A percentile compares a stretch with the other conserved stretches of the same genome.
phyloP scores from a whole-genome alignment of 129 eudicot genomes.

The Rutidosis leptorrhynchoides region DNA sequence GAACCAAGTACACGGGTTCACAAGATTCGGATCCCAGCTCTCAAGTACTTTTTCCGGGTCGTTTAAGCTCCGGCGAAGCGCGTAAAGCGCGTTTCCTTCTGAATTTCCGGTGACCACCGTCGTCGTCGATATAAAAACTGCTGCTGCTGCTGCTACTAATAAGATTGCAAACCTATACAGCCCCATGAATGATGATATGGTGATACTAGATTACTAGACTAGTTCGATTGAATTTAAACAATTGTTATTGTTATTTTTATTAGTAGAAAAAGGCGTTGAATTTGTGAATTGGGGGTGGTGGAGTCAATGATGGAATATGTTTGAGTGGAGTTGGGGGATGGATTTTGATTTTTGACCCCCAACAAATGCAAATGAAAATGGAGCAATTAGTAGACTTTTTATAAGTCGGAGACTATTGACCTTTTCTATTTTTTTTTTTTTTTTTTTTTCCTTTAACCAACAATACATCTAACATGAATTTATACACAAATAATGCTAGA shows the following conservation, averaged over 20 bases:
- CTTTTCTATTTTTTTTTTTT: too few species aligned
- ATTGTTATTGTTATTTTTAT: not conserved
- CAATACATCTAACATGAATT: too few species aligned
- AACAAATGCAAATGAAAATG: not conserved
- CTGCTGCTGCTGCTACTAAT: conserved; percentile 7
- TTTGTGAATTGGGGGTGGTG: conserved; percentile 1
- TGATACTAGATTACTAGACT: not conserved
- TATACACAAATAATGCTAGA: too few species aligned
- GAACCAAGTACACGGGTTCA: conserved; percentile 94
- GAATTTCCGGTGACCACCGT: conserved; percentile 47
- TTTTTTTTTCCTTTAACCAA: too few species aligned
- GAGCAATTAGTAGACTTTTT: too few species aligned
- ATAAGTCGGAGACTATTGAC: not conserved
- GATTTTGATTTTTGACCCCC: conserved; percentile 23
- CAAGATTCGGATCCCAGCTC: conserved; percentile 95
- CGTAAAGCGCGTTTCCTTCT: conserved; percentile 82
- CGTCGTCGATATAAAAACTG: conserved; percentile 18
- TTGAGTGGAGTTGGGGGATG: conserved; percentile 1
- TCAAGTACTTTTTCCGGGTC: conserved; percentile 86
- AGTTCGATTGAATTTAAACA: conserved; percentile 1
- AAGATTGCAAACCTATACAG: conserved; percentile 9
- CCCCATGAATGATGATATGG: not conserved
- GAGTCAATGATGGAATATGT: conserved; percentile 15
- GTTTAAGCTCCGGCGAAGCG: conserved; percentile 62
- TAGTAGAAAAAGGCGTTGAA: conserved; percentile 17